Evolutionary conservation across 352 stramenopile genomes (phyloP).

Genomic region (Pythium rishiriense): DNA sequence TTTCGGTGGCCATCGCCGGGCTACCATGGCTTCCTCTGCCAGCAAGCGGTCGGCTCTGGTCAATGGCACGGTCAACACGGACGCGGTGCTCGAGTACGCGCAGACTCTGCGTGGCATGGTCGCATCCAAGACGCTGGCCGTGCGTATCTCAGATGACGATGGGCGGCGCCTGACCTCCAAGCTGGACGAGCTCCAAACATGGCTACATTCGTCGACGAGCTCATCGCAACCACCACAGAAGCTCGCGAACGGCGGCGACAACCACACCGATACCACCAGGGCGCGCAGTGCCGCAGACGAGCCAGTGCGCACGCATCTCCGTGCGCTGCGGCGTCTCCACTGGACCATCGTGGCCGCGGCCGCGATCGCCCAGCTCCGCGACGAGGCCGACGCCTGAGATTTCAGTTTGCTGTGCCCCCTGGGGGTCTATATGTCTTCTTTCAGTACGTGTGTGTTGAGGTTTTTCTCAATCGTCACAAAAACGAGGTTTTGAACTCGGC

Average conservation of each 20-base stretch:
- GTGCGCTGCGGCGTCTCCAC: conserved; percentile 18
- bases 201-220: conserved; percentile 8
- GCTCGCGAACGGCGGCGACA: too few species aligned
- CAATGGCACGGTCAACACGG: too few species aligned
- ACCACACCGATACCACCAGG: too few species aligned
- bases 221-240: background rate
- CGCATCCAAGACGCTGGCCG: conserved; percentile 8
- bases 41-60: too few species aligned
- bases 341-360: conserved; percentile 12
- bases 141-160: conserved; percentile 20
- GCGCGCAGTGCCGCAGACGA: background rate
- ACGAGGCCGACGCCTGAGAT: background rate
- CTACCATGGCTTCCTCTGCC: too few species aligned
- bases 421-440: background rate
- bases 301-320: background rate
- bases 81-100: conserved; percentile 6
- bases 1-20: conserved; percentile 8
- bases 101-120: conserved; percentile 8
- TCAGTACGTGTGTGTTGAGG: background rate
- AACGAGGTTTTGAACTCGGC: conserved; percentile 9
- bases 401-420: background rate
- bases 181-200: conserved; percentile 17
- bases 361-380: conserved; percentile 14
- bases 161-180: conserved; percentile 1
- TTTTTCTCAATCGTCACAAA: conserved; percentile 1